Evolutionary conservation across 2,329 filamentous ascomycete genomes (phyloP).

Genomic region (Parastagonospora avenae): DNA sequence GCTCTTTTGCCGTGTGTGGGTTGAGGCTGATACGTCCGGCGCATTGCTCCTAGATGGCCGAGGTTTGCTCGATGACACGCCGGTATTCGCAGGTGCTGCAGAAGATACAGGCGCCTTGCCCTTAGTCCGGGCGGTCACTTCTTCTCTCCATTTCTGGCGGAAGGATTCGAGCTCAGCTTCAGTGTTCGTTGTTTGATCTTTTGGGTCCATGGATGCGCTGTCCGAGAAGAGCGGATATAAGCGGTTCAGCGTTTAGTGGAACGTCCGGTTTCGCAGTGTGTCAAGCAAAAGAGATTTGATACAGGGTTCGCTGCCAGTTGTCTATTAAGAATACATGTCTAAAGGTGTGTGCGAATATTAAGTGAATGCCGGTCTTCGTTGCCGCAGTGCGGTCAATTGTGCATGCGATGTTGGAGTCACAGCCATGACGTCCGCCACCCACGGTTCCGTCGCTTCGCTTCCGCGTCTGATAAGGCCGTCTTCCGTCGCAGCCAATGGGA

Average conservation of each 20-base stretch:
- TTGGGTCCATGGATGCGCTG: conserved; percentile 20
- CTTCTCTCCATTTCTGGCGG: conserved; percentile 82
- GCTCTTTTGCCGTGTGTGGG: conserved; percentile 33
- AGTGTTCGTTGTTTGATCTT: conserved; percentile 36
- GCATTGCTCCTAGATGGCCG: conserved; percentile 30
- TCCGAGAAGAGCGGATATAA: conserved; percentile 27
- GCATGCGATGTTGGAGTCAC: conserved; percentile 6
- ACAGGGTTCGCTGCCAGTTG: conserved; percentile 8
- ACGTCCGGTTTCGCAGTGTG: conserved; percentile 36
- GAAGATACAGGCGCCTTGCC: conserved; percentile 27
- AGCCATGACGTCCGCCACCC: conserved; percentile 12
- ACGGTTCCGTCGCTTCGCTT: conserved; percentile 1
- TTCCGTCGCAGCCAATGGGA: conserved; percentile 5
- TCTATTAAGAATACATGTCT: conserved; percentile 30
- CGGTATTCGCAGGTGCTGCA: conserved; percentile 17
- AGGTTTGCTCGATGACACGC: conserved; percentile 25
- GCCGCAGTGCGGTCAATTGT: conserved; percentile 5
- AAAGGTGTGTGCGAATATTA: conserved; percentile 5
- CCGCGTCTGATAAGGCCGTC: conserved; percentile 31
- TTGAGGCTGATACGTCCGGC: conserved; percentile 24
- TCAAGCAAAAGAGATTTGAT: conserved; percentile 12
- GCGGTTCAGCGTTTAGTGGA: conserved; percentile 12
- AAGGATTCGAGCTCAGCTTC: conserved; percentile 81
- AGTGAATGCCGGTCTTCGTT: background rate
- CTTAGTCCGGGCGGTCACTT: conserved; percentile 65